A percentile compares a stretch with the other conserved stretches of the same genome.
These are phyloP conservation scores for Acanthochlamys bracteata DNA, from an alignment of 106 monocot species.

Conservation along the genomic window DNA sequence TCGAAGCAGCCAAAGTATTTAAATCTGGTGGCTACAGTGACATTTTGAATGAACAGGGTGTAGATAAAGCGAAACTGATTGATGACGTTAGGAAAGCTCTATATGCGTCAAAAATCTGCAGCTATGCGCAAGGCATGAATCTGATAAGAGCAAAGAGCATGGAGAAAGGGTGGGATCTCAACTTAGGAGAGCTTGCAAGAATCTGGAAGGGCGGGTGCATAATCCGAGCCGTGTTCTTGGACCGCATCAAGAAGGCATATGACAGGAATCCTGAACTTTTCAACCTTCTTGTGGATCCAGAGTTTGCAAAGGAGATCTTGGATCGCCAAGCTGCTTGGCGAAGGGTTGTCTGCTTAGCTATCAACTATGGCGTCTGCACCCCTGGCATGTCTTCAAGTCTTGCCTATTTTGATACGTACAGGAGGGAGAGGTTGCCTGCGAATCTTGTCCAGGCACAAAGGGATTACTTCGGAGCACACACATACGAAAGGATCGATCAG, in stretches of 20 bases:
- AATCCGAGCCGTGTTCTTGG: constrained; percentile 46
- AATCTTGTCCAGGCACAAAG: constrained; percentile 48
- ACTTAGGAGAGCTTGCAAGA: constrained; percentile 39
- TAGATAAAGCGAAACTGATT: constrained; percentile 31
- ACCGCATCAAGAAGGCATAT: constrained; percentile 50
- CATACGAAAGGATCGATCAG: constrained; percentile 41
- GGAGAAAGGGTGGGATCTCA: constrained; percentile 39
- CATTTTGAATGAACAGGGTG: constrained; percentile 21
- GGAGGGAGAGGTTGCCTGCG: constrained; percentile 39
- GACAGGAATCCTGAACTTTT: constrained; percentile 36
- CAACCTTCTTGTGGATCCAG: constrained; percentile 42
- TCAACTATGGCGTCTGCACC: constrained; percentile 32
- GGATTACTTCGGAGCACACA: constrained; percentile 51
- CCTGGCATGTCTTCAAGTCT: constrained; percentile 48
- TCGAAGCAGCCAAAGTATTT: constrained; percentile 45
- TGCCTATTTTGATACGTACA: constrained; percentile 47
- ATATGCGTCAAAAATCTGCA: constrained; percentile 53
- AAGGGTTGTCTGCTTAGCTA: constrained; percentile 37
- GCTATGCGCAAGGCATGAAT: constrained; percentile 56
- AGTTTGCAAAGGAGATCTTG: constrained; percentile 49
- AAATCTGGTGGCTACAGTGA: constrained; percentile 24
- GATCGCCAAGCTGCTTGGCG: constrained; percentile 45
- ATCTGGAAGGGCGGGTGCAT: constrained; percentile 56
- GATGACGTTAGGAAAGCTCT: constrained; percentile 48
- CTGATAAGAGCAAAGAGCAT: constrained; percentile 35